A percentile compares a stretch with the other conserved stretches of the same genome.
These are phyloP conservation scores for Davidsoniella virescens DNA, from an alignment of 2,329 filamentous ascomycete genomes.

Conservation along the genomic window DNA sequence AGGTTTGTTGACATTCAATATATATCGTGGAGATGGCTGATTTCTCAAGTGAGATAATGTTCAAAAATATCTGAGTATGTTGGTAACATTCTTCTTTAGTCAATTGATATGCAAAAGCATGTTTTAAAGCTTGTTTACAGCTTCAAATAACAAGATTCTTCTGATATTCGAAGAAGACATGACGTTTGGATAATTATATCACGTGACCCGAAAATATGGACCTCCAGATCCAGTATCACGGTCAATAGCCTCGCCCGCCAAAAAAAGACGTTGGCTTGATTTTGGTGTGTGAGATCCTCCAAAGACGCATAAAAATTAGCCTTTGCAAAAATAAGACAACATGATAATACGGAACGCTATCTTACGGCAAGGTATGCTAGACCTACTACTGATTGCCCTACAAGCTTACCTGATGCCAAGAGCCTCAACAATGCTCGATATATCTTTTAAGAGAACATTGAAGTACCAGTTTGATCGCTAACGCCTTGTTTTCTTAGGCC, in stretches of 20 bases:
- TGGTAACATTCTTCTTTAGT: too few relatives aligned
- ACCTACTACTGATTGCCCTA: too few relatives aligned
- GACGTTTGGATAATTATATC: neutral
- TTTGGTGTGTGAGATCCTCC: neutral
- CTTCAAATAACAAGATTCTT: too few relatives aligned
- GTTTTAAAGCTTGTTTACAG: too few relatives aligned
- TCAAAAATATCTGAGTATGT: too few relatives aligned
- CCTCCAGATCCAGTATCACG: constrained; percentile 15
- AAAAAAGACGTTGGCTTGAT: constrained; percentile 2
- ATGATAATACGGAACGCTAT: constrained; percentile 42
- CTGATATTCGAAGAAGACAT: neutral
- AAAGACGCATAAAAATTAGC: too few relatives aligned
- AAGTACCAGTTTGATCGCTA: neutral
- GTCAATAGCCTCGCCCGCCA: constrained; percentile 6
- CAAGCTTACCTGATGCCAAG: neutral
- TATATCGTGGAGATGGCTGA: too few relatives aligned
- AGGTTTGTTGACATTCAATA: too few relatives aligned
- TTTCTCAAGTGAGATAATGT: too few relatives aligned
- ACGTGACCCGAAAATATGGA: constrained; percentile 10
- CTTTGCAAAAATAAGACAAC: neutral
- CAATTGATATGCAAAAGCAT: too few relatives aligned
- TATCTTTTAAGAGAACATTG: neutral
- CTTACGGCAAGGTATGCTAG: constrained; percentile 35
- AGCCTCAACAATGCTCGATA: neutral
- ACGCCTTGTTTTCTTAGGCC: constrained; percentile 1